Percentiles rank a stretch among this genome's conserved stretches.
Conservation (phyloP, 2,329 filamentous ascomycete species). For the Colletotrichum sp. region DNA sequence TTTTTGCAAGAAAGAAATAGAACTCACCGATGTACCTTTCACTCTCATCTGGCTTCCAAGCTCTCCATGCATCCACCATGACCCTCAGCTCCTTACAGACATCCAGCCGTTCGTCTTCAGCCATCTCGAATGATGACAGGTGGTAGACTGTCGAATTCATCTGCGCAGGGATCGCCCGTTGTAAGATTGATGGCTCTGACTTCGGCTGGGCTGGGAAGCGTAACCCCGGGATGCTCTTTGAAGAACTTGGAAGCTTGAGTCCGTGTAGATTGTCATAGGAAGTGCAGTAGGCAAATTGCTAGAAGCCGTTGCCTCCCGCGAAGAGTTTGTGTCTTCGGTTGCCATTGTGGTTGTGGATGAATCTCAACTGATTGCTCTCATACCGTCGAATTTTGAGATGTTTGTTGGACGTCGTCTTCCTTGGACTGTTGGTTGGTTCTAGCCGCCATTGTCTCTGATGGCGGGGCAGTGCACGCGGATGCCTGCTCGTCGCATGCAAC, state of each 20-base stretch:
- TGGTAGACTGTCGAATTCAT: not conserved
- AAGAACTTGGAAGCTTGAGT: not conserved
- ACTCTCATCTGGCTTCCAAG: not conserved
- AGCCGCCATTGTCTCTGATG: not conserved
- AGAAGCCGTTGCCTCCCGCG: not conserved
- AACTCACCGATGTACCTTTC: not conserved
- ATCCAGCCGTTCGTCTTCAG: not conserved
- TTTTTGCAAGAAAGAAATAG: not conserved
- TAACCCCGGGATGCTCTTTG: not conserved
- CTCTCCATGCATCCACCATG: not conserved
- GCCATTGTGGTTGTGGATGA: not conserved
- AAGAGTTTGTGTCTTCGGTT: not conserved
- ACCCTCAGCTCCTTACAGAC: not conserved
- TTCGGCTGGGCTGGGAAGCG: not conserved
- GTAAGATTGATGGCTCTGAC: not conserved
- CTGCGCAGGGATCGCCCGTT: not conserved
- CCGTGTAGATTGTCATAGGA: not conserved
- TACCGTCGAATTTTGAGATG: not conserved
- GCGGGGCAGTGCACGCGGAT: not conserved
- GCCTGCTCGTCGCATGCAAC: not conserved
- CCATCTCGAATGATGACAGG: not conserved
- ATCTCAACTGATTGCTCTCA: not conserved
- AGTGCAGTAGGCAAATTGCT: not conserved
- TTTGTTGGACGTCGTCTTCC: not conserved
- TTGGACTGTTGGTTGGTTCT: not conserved